A percentile compares a stretch with the other conserved stretches of the same genome.
Conservation (phyloP, 2,329 filamentous ascomycete genomes). For the Fusarium penzigii region DNA sequence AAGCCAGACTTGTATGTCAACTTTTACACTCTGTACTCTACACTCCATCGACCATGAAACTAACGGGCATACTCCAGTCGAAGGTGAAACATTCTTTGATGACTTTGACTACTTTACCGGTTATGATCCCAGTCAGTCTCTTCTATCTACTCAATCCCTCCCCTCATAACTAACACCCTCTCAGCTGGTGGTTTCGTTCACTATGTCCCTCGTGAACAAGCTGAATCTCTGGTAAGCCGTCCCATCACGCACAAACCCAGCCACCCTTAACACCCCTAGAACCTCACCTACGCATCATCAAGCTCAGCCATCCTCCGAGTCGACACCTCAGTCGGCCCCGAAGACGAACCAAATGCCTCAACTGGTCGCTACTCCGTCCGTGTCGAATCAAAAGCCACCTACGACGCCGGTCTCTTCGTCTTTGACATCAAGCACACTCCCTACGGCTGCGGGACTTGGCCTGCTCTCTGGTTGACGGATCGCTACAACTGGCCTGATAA, state of each 20-base stretch:
- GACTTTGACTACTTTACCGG: constrained; percentile 55
- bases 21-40: no score
- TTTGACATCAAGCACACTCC: constrained; percentile 67
- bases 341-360: constrained; percentile 49
- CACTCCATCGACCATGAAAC: neutral
- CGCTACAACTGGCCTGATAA: constrained; percentile 60
- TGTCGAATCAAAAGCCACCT: constrained; percentile 60
- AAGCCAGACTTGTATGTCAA: constrained; percentile 48
- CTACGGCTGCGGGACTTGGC: constrained; percentile 65
- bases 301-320: constrained; percentile 59
- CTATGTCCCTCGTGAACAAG: constrained; percentile 49
- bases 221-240: constrained; percentile 42
- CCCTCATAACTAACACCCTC: constrained; percentile 5
- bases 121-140: constrained; percentile 47
- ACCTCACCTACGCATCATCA: constrained; percentile 61
- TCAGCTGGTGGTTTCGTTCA: constrained; percentile 52
- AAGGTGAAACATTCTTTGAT: constrained; percentile 53
- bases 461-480: constrained; percentile 67
- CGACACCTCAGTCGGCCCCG: constrained; percentile 57
- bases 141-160: neutral
- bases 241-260: neutral
- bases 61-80: constrained; percentile 38
- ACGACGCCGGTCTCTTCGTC: constrained; percentile 65
- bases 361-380: constrained; percentile 65
- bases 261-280: constrained; percentile 38